Base-by-base conservation (phyloP, 768 basidiomycete species). In the Auricularia auricula-judae region DNA sequence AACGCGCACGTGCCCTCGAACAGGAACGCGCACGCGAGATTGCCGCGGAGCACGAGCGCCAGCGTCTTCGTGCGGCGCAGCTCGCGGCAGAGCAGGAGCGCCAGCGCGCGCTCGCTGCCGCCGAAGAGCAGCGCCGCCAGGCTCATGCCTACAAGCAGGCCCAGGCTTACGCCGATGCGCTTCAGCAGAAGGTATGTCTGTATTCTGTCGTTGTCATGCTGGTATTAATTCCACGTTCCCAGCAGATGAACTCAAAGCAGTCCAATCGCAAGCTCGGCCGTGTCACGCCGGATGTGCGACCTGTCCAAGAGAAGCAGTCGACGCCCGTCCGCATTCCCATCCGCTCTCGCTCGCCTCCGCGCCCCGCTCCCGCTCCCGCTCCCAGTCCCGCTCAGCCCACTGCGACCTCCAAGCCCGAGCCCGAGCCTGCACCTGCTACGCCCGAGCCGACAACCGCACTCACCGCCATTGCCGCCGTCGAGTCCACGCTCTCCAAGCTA, bases 401-500 rank as follows among this genome's bases (percentile, higher is more conserved):
- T 8, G 4, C 47, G 5, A 18, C 47, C 18, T 18, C 47, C 18
- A 18, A 8, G 11, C 47, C 47, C 47, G 8, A 8, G 4, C 11
- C 47, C 47, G 47, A 51, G 11, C 11, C 14, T 5, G 5, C 47
- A 18, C 2, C 47, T 14, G 18, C 47, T 18, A 18, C 47, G 18
- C 18, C 21, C 47, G 18, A 16, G 47, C 18, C 14, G 18, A 51
- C 11, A 18, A 18, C 47, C 29, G 56, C 56, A 23, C 56, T 59
- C 34, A 29, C 56, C 56, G 34, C 65, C 29, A 64, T 63, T 18
- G 65, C 66, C 36, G 62, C 66, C 54, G 59, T 67, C 39, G 64
- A 65, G 12, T 34, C 63, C 3, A 65, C 73, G 12, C 68, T 78
- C 7, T 36, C 70, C 12, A 72, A 73, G 2, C 51, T 63, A 34